Evolutionary conservation across 179 eudicot genomes (phyloP), one percentile per base, ranked within the genome.

Genomic region (Spergularia azorica): DNA sequence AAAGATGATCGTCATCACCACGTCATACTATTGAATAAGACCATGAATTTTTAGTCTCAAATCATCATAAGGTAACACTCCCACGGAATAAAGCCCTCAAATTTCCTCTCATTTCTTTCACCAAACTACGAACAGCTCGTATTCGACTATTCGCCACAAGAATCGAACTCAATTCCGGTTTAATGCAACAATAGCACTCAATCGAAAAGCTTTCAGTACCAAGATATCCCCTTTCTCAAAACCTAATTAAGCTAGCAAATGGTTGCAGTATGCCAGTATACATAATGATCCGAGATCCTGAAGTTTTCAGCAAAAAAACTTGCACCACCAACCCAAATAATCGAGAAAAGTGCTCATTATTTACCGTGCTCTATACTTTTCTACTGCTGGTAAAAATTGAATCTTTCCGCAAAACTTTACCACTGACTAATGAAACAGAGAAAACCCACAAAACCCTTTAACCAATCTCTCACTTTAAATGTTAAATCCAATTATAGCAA

Each of bases 231-330:
- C 61, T 70, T 26, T 26, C 12, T 43, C 60, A 70, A 70, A 70
- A 51, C 2, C 70, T 26, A 26, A 26, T 63, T 36, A 63, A 38
- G 6, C n/a, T 63, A 38, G 48, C 32, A 26, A 26, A 26, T 26
- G 32, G 32, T 26, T 26, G 32, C 32, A 26, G 32, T 26, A 26
- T 26, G 32, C 32, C 32, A 26, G 32, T 26, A 26, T 26, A 26
- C 32, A 71, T 36, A 32, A 54, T 43, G 74, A 71, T 55, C 61
- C 62, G 15, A 38, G 21, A 57, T 71, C 75, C 54, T 39, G 3
- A 38, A 70, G 11, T 10, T 10, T 11, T 14, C 57, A 54, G 16
- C 13, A n/a, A n/a, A n/a, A 10, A 10, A 5, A 11, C 11, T 14
- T 10, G 57, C 57, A 10, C 57, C 7, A 10, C 32, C 32, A 26